Percentiles rank a stretch among this genome's conserved stretches.
phyloP scores from a whole-genome alignment of 2,329 filamentous ascomycete genomes.

The Fusarium brachygibbosum region DNA sequence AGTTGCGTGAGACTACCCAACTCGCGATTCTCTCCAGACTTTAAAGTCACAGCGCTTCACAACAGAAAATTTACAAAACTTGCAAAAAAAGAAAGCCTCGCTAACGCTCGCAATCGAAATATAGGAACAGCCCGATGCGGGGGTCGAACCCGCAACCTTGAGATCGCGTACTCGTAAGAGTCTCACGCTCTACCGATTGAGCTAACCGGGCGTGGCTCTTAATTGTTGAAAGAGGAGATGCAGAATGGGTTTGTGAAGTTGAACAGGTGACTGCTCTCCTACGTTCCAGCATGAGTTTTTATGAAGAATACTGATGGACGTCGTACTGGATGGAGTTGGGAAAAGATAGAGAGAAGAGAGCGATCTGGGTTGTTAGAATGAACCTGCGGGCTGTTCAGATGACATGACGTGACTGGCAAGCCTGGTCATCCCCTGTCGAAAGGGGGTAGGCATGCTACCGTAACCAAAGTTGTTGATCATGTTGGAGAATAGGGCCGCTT shows the following conservation, averaged over 20 bases:
- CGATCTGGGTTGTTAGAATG: neutral
- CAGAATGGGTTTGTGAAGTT: neutral
- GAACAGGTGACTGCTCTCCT: neutral
- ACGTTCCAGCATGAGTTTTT: neutral
- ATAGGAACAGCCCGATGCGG: constrained; percentile 58
- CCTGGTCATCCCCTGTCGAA: neutral
- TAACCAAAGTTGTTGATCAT: too few species aligned
- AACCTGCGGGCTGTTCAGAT: neutral
- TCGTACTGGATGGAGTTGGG: neutral
- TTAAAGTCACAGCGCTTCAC: neutral
- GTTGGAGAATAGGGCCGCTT: neutral
- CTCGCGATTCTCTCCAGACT: neutral
- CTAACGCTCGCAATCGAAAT: constrained; percentile 34
- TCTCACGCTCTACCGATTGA: constrained; percentile 73
- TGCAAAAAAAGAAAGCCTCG: constrained; percentile 30
- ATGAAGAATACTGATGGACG: neutral
- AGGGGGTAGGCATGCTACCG: neutral
- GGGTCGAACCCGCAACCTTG: constrained; percentile 69
- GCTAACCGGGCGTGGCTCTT: constrained; percentile 31
- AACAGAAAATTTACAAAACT: neutral
- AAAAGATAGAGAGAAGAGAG: neutral
- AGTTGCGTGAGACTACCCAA: neutral
- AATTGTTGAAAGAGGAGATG: constrained; percentile 1
- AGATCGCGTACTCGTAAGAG: constrained; percentile 64
- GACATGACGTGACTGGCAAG: neutral